These are phyloP conservation scores for Ophiostoma novo-ulmi DNA, from an alignment of 2,329 filamentous ascomycete species.

Conservation along the genomic window DNA sequence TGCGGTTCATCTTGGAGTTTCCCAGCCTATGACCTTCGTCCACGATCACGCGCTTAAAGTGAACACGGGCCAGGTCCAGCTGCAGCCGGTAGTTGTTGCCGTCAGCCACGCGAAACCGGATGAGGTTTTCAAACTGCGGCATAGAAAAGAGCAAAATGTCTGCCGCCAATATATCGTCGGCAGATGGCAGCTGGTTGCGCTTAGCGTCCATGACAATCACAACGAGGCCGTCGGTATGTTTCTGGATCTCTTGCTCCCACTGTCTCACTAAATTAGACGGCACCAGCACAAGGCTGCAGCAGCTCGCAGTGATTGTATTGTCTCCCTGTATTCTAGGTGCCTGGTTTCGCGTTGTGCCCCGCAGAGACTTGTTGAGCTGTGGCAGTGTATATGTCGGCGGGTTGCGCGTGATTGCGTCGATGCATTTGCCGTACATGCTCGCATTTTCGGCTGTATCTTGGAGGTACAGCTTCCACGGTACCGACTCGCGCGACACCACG, in stretches of 20 bases:
- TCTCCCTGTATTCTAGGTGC: not conserved
- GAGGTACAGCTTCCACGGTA: constrained; percentile 67
- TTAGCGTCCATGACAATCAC: constrained; percentile 58
- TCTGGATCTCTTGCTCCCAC: constrained; percentile 74
- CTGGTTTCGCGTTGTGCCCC: not conserved
- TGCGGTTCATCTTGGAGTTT: constrained; percentile 51
- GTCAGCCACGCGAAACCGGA: constrained; percentile 45
- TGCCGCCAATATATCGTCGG: constrained; percentile 55
- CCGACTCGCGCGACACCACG: constrained; percentile 57
- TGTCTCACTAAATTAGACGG: constrained; percentile 79
- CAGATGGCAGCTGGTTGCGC: constrained; percentile 49
- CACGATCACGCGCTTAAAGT: constrained; percentile 83
- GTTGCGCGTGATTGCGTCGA: constrained; percentile 53
- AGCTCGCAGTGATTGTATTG: constrained; percentile 54
- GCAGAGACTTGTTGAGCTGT: constrained; percentile 32
- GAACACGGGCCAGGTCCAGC: constrained; percentile 61
- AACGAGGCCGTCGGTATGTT: constrained; percentile 65
- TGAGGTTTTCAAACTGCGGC: constrained; percentile 61
- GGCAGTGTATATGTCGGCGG: constrained; percentile 56
- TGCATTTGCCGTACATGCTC: constrained; percentile 50
- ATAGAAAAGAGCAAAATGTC: constrained; percentile 78
- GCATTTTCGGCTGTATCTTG: constrained; percentile 35
- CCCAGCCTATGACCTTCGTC: constrained; percentile 89
- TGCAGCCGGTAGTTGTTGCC: constrained; percentile 34
- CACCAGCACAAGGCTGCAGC: constrained; percentile 70